These are phyloP conservation scores for Penicillium samsonianum DNA, from an alignment of 495 filamentous ascomycete species.

Conservation along the genomic window DNA sequence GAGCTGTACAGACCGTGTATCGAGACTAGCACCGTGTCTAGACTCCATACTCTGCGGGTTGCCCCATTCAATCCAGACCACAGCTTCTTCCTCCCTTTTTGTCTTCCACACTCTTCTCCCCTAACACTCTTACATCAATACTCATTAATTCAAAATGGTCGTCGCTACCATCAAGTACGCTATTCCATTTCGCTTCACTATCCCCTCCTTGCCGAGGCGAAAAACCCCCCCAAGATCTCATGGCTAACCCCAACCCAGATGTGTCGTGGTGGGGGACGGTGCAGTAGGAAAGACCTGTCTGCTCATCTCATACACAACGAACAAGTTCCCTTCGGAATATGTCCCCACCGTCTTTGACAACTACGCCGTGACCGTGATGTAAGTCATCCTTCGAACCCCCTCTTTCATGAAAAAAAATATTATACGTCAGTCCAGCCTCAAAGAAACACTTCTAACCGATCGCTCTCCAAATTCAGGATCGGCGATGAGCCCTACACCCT, in stretches of 20 bases:
- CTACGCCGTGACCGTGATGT: constrained; percentile 99
- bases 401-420: constrained; percentile 9
- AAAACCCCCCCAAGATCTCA: constrained; percentile 16
- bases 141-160: constrained; percentile 35
- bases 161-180: constrained; percentile 45
- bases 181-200: constrained; percentile 17
- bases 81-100: constrained; percentile 32
- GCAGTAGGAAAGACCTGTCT: constrained; percentile 98
- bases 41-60: constrained; percentile 33
- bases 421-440: background rate
- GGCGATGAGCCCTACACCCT: constrained; percentile 98
- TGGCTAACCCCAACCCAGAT: constrained; percentile 58
- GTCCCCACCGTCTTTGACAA: constrained; percentile 99
- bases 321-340: constrained; percentile 99
- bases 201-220: constrained; percentile 22
- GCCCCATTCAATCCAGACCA: constrained; percentile 35
- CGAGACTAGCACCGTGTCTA: constrained; percentile 23
- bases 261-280: constrained; percentile 98
- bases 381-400: constrained; percentile 46
- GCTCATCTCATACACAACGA: constrained; percentile 98
- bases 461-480: constrained; percentile 64
- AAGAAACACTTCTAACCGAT: constrained; percentile 18
- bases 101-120: constrained; percentile 22
- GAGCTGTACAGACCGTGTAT: constrained; percentile 13
- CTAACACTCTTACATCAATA: constrained; percentile 19